Base-by-base conservation (phyloP, 345 rosid species). In the Acer campestre region DNA sequence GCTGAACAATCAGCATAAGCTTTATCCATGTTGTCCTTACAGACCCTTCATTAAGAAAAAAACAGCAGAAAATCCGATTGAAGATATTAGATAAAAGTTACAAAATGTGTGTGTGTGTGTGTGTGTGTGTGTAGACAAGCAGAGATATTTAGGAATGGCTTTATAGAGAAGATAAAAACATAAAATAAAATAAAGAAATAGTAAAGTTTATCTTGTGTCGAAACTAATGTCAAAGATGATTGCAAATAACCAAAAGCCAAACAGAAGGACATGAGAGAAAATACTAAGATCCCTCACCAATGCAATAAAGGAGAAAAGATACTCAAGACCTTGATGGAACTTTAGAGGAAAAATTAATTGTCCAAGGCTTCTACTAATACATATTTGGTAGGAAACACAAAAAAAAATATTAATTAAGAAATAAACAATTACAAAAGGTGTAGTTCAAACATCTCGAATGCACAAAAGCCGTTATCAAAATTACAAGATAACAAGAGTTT, bases 1-100 rank as follows among this genome's bases (percentile, higher is more conserved):
- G 80, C 83, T 79, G 95, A 87, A 86, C 99, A 96, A 84, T 88
- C 92, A 76, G 98, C 90, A 51, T 87, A 96, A 17, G 77, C 68
- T 85, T 81, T 82, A 75, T 96, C 94, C 70, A 55, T 38, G 86
- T 91, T 96, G 87, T 94, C 95, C 89, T 78, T 83, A 81, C 99
- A 96, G 71, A 84, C 79, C 99, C 99, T 96, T 85, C 74, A 77
- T 53, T 77, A 79, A 48, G 14, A 27, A 44, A 27, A 42, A 23
- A 38, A 20, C 4, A 12, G 49, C 9, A 71, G 14, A 23, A 59
- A 22, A 23, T 20, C 42, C 6, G 66, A 61, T 17, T 27, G 4
- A 70, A 72, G 25, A 56, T 51, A 35, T 44, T 35, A 23, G 16
- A 46, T 29, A 27, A 67, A 59, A 75, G 17, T 63, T n/a, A 59